These are phyloP conservation scores for Amylostereum areolatum DNA, from an alignment of 1,284 basidiomycete genomes.

Conservation along the genomic window DNA sequence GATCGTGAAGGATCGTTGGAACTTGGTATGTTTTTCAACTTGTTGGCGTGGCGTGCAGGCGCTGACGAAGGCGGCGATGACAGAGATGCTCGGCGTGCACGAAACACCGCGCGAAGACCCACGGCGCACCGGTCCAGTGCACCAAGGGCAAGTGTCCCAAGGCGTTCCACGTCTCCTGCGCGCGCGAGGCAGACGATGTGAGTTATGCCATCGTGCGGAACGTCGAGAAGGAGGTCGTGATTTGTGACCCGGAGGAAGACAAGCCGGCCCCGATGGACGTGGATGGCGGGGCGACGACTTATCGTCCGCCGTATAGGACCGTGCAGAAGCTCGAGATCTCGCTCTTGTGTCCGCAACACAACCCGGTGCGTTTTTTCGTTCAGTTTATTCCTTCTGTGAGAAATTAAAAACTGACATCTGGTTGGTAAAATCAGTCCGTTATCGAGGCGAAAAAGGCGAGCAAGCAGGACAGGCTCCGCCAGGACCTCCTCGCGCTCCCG, in stretches of 20 bases:
- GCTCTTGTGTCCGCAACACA: slow-evolving; percentile 75
- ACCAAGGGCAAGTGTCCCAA: slow-evolving; percentile 90
- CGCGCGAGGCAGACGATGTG: slow-evolving; percentile 52
- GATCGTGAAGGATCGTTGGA: slow-evolving; percentile 88
- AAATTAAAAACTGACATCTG: slow-evolving; percentile 3
- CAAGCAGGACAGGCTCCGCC: slow-evolving; percentile 62
- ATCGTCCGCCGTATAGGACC: slow-evolving; percentile 48
- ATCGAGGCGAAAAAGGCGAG: slow-evolving; percentile 66
- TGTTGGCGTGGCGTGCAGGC: slow-evolving; percentile 6
- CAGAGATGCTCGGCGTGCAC: slow-evolving; percentile 88
- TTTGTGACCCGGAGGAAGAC: slow-evolving; percentile 32
- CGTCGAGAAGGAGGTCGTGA: slow-evolving; percentile 72
- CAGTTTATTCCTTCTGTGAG: slow-evolving; percentile 3
- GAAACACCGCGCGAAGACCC: slow-evolving; percentile 57
- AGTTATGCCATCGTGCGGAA: slow-evolving; percentile 58
- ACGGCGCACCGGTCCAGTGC: slow-evolving; percentile 92
- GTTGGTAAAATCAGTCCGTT: slow-evolving; percentile 39
- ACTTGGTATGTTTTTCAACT: slow-evolving; percentile 47
- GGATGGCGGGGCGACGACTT: slow-evolving; percentile 5
- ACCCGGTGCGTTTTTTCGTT: slow-evolving; percentile 55
- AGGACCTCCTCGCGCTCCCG: slow-evolving; percentile 62
- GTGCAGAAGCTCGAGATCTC: slow-evolving; percentile 70
- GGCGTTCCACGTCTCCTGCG: slow-evolving; percentile 93
- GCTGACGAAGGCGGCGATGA: background rate
- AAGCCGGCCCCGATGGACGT: slow-evolving; percentile 10